Conservation (phyloP, 2,329 filamentous ascomycete genomes). For the Byssoonygena ceratinophila region DNA sequence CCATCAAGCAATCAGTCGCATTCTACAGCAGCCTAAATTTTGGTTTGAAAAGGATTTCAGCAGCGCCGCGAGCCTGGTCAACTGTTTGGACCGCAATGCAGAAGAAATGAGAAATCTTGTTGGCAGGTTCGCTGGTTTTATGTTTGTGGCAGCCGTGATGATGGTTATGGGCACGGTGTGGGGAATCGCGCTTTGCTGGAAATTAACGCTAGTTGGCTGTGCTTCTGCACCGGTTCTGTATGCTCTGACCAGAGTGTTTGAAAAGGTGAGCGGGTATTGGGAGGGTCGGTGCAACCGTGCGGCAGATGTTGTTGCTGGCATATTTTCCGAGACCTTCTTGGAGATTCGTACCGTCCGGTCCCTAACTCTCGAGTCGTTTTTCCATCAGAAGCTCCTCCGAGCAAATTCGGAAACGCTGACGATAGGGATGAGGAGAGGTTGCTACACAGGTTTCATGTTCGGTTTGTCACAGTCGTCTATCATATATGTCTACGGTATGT, state of each 20-base stretch:
- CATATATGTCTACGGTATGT: constrained; percentile 53
- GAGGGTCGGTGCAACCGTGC: constrained; percentile 58
- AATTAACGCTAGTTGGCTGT: constrained; percentile 66
- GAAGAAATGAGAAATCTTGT: constrained; percentile 82
- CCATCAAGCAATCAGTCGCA: constrained; percentile 53
- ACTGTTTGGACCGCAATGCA: constrained; percentile 66
- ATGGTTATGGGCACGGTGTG: constrained; percentile 58
- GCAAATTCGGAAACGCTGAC: constrained; percentile 45
- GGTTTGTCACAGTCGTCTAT: constrained; percentile 66
- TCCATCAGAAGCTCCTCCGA: constrained; percentile 51
- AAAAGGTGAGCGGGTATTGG: constrained; percentile 57
- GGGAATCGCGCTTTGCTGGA: constrained; percentile 67
- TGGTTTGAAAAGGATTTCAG: constrained; percentile 70
- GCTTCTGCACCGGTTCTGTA: constrained; percentile 58
- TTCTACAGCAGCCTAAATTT: constrained; percentile 62
- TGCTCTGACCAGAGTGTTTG: constrained; percentile 54
- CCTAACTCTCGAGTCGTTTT: constrained; percentile 62
- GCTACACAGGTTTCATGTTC: constrained; percentile 59
- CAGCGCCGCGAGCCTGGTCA: constrained; percentile 52
- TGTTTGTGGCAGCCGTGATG: constrained; percentile 58
- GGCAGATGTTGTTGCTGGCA: constrained; percentile 47
- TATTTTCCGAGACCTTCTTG: constrained; percentile 64
- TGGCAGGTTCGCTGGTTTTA: constrained; percentile 62
- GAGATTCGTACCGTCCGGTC: constrained; percentile 71
- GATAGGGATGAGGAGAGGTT: constrained; percentile 55